phyloP scores from a whole-genome alignment of 176 grass and related monocot species.

The Hordeum vulgare region DNA sequence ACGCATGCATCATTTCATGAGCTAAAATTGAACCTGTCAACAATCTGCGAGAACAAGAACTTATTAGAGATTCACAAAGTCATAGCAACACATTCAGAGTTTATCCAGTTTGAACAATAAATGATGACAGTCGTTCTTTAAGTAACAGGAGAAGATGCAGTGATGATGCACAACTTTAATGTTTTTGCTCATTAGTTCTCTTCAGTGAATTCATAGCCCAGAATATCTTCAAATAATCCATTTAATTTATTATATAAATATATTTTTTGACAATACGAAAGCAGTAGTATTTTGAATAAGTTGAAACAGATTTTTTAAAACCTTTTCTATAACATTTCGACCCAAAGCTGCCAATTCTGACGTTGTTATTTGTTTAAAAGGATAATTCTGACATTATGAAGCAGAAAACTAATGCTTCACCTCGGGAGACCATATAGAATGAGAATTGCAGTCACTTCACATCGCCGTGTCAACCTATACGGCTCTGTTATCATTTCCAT shows the following conservation, averaged over 20 bases:
- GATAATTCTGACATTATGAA: background rate
- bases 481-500: constrained; percentile 89
- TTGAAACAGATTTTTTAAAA: background rate
- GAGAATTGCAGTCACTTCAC: constrained; percentile 98
- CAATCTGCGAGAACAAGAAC: constrained; percentile 55
- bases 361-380: background rate
- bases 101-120: background rate
- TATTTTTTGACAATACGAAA: background rate
- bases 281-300: background rate
- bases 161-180: background rate
- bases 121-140: background rate
- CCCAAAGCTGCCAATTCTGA: background rate
- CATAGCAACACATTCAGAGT: background rate
- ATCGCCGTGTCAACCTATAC: constrained; percentile 70
- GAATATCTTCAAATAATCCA: background rate
- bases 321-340: background rate
- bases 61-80: background rate
- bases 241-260: background rate
- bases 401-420: constrained; percentile 34
- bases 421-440: constrained; percentile 97
- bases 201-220: background rate
- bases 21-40: constrained; percentile 94
- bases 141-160: background rate
- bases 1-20: constrained; percentile 99
- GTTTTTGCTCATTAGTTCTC: background rate